Evolutionary conservation across 805 yeast genomes (phyloP).

Genomic region (Myxozyma sirexii): DNA sequence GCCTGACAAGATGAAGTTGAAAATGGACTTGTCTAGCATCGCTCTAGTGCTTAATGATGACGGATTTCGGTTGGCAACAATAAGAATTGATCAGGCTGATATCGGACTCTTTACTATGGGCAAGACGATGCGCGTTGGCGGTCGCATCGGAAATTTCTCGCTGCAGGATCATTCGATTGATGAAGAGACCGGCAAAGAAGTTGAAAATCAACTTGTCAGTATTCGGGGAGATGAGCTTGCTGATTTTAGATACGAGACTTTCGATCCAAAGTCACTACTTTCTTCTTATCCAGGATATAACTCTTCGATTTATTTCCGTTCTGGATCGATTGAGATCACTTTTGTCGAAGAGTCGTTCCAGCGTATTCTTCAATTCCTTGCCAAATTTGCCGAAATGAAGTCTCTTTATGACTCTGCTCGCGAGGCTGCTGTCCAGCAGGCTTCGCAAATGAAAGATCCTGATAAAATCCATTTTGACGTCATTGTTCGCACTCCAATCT

Average conservation of each 20-base stretch:
- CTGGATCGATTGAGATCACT: slow-evolving; percentile 75
- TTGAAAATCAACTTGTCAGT: slow-evolving; percentile 65
- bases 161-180: slow-evolving; percentile 66
- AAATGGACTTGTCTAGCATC: slow-evolving; percentile 70
- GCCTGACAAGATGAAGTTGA: slow-evolving; percentile 56
- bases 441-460: slow-evolving; percentile 61
- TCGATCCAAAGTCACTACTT: slow-evolving; percentile 55
- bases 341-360: slow-evolving; percentile 81
- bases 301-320: slow-evolving; percentile 60
- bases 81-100: slow-evolving; percentile 72
- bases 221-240: slow-evolving; percentile 83
- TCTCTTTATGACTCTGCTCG: slow-evolving; percentile 86
- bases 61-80: slow-evolving; percentile 75
- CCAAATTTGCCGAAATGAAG: slow-evolving; percentile 82
- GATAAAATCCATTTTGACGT: slow-evolving; percentile 71
- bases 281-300: slow-evolving; percentile 46
- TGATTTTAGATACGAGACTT: slow-evolving; percentile 81
- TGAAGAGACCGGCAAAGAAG: slow-evolving; percentile 55
- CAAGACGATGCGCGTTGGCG: slow-evolving; percentile 70
- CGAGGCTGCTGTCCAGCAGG: slow-evolving; percentile 83
- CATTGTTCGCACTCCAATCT: slow-evolving; percentile 74
- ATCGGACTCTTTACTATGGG: slow-evolving; percentile 69
- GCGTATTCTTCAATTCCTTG: slow-evolving; percentile 65
- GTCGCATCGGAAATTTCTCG: slow-evolving; percentile 76
- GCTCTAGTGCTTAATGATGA: slow-evolving; percentile 79